These are phyloP conservation scores for Porcisia deanei DNA, from an alignment of 208 protist genomes.

Conservation along the genomic window DNA sequence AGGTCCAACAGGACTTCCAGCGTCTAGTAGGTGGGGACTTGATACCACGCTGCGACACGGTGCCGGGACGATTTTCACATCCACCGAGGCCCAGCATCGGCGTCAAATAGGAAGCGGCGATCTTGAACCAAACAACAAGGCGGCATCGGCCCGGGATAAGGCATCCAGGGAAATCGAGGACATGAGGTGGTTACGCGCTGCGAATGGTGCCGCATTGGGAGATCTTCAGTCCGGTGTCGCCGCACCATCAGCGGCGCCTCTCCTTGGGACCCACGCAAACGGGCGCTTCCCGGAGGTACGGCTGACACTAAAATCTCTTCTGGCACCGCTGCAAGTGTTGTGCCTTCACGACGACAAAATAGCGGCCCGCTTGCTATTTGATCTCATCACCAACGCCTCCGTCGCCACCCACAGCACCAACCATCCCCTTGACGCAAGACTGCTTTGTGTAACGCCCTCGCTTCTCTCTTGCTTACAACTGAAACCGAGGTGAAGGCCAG, in stretches of 20 bases:
- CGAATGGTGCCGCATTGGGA: neutral
- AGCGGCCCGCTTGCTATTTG: slow-evolving; percentile 36
- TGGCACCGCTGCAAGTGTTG: slow-evolving; percentile 81
- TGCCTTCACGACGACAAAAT: slow-evolving; percentile 52
- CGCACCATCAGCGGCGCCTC: neutral
- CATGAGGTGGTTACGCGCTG: too few species aligned
- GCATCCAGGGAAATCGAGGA: neutral
- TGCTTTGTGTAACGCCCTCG: neutral
- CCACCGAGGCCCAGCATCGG: neutral
- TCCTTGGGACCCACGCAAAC: slow-evolving; percentile 49
- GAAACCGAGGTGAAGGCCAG: neutral
- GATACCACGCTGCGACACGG: neutral
- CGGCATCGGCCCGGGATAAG: neutral
- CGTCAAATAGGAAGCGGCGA: neutral
- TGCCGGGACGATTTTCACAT: neutral
- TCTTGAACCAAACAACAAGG: neutral
- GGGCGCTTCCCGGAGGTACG: slow-evolving; percentile 88
- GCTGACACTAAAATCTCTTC: slow-evolving; percentile 66
- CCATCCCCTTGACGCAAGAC: neutral
- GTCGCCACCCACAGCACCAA: neutral
- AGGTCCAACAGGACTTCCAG: neutral
- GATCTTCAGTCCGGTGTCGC: neutral
- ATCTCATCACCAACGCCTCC: slow-evolving; percentile 15
- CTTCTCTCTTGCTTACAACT: neutral
- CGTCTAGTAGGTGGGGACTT: neutral